Base-by-base conservation (phyloP, 192 early-diverging fungal genomes). In the Entomortierella chlamydospora region DNA sequence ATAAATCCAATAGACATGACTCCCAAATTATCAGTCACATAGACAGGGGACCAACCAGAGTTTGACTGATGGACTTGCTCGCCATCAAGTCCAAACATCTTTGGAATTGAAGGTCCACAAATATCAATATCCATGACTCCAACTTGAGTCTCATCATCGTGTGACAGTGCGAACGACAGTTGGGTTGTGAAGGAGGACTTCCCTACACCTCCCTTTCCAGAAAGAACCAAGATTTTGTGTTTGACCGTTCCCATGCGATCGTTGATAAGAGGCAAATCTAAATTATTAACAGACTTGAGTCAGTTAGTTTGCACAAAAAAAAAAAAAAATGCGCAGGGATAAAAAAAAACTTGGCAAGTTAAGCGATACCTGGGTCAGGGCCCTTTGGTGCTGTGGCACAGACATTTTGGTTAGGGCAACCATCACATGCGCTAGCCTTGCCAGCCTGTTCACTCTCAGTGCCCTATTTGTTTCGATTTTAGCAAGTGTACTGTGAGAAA, bases 201-300 rank as follows among this genome's bases (percentile, higher is more conserved):
- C 57, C 98, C 98, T 2, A 99, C 98, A 34, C 98, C 98, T 67
- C 98, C 98, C 81, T 99, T 99, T 28, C 98, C 98, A 0, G 96
- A 97, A 26, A 99, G 91, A 13, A 99, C 91, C 10, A 99, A 85
- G n/a, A 98, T 84, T 60, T 97, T 96, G 83, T 96, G 94, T 81
- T 94, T 93, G 28, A 92, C 87, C 29, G 54, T 72, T 3, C 61
- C 53, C 69, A 95, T 84, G 15, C 91, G 86, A 49, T 91, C 84
- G 17, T 86, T 84, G 26, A 95, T 91, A 2, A 91, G 28, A 15
- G 89, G 81, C 25, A 95, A 74, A 69, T 88, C 93, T 87, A 63
- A 43, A 42, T 7, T 22, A 43, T 29, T 25, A 49, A 47, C 13
- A 55, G 53, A 47, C 29, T 23, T 68, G 65, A 49, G 65, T 68